Conservation (phyloP, 768 basidiomycete species). For the Lactarius vividus region DNA sequence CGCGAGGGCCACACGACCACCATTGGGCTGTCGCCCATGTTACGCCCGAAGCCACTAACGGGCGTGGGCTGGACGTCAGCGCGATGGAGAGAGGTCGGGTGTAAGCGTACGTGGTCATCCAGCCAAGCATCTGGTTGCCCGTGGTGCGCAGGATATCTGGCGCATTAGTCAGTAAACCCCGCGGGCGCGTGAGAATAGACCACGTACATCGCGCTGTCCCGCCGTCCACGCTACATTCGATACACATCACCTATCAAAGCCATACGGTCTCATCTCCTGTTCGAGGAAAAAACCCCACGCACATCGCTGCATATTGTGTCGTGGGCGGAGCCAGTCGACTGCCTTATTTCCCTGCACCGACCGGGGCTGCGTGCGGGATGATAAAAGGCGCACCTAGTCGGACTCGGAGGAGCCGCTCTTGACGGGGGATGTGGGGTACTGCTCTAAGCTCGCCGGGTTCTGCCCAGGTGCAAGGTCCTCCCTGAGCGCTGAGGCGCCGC, state of each 20-base stretch:
- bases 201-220: constrained; percentile 18
- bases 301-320: constrained; percentile 10
- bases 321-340: constrained; percentile 1
- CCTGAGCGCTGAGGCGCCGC: constrained; percentile 37
- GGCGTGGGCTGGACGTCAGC: not conserved
- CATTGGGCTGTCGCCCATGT: constrained; percentile 60
- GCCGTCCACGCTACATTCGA: constrained; percentile 13
- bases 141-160: constrained; percentile 29
- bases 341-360: constrained; percentile 1
- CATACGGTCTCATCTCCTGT: too few species aligned
- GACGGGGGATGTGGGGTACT: too few species aligned
- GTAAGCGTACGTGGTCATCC: constrained; percentile 30
- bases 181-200: too few species aligned
- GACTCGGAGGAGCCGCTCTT: not conserved
- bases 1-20: constrained; percentile 70
- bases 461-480: constrained; percentile 30
- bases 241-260: constrained; percentile 16
- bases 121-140: constrained; percentile 24
- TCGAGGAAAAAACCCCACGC: not conserved
- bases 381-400: not conserved
- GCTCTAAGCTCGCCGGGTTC: constrained; percentile 37
- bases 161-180: not conserved
- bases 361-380: not conserved
- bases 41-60: constrained; percentile 54
- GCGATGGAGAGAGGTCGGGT: too few species aligned